Percentiles rank a stretch among this genome's conserved stretches.
Evolutionary conservation across 140 eudicot species (phyloP).

Genomic region (Cichorium intybus): DNA sequence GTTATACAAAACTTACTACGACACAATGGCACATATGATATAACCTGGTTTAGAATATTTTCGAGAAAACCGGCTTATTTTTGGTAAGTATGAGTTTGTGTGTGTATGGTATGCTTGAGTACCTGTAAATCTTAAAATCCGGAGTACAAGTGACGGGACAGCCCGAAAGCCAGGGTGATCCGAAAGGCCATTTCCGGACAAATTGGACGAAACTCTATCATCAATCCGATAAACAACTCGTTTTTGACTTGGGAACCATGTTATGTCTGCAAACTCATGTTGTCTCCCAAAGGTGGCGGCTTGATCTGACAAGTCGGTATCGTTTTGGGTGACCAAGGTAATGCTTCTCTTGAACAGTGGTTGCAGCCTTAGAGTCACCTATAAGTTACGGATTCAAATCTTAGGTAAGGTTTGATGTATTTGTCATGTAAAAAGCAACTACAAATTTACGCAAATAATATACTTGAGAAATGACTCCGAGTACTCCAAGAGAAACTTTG

Average conservation of each 20-base stretch:
- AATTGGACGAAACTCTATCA: slow-evolving; percentile 53
- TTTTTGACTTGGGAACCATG: slow-evolving; percentile 75
- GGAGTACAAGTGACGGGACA: slow-evolving; percentile 28
- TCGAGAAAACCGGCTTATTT: background rate
- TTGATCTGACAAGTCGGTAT: slow-evolving; percentile 49
- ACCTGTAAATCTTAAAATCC: slow-evolving; percentile 49
- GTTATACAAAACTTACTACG: background rate
- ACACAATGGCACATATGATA: background rate
- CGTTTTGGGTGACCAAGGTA: slow-evolving; percentile 39
- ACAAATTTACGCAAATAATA: background rate
- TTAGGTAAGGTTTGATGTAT: background rate
- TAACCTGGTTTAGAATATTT: no score
- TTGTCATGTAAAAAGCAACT: background rate
- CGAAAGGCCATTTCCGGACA: slow-evolving; percentile 56
- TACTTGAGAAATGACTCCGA: slow-evolving; percentile 80
- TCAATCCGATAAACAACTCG: slow-evolving; percentile 57
- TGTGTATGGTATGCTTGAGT: background rate
- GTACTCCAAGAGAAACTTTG: slow-evolving; percentile 78
- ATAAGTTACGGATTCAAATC: background rate
- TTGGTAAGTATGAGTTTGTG: background rate
- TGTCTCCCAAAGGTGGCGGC: slow-evolving; percentile 45
- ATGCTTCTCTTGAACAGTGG: slow-evolving; percentile 71
- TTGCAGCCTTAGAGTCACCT: slow-evolving; percentile 72
- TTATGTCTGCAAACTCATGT: slow-evolving; percentile 76
- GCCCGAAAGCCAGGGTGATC: slow-evolving; percentile 69